Base-by-base conservation (phyloP, 208 protist species). In the Trypanosoma conorhini region DNA sequence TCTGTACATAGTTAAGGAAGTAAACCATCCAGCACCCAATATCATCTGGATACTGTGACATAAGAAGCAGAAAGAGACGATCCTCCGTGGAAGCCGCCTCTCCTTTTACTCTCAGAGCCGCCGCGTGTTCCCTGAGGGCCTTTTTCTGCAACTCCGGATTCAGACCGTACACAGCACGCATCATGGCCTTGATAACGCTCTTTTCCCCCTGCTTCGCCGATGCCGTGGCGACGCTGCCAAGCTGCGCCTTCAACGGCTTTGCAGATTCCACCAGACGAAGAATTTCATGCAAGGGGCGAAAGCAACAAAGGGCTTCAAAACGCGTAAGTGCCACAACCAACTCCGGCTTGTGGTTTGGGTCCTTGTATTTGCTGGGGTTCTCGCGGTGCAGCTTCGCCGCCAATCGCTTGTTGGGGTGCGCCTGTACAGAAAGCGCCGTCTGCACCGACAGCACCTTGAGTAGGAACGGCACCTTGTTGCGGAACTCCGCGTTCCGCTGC, bases 321-420 rank as follows among this genome's bases (percentile, higher is more conserved):
- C 81, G 78, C 28, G 97, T 99, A 22, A 99, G 72, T 7, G 97
- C 97, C 40, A 98, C 84, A 60, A 96, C 90, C 48, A 98, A 88
- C 80, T 99, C 98, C 10, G 98, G 98, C 86, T 99, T 99, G 85
- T 99, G 98, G 83, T 99, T 99, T 57, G 85, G 85, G 81, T 99
- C 98, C 67, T 95, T 96, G 85, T 99, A 99, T 62, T 98, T 91
- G 35, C 95, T 76, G 5, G 98, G 95, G 42, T 94, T 79, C n/a
- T 81, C 76, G 3, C 67, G 62, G 71, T 98, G 93, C 31, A 99
- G 87, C 54, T 90, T 57, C 71, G 93, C 79, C 9, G 98, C 98
- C 21, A 98, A 87, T 40, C 67, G 65, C 68, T 98, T 98, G 82
- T 97, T 91, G 13, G 98, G 98, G 82, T 99, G 98, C 5, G 98